Evolutionary conservation across 2,329 filamentous ascomycete species (phyloP).

Genomic region (Epichloe uncinata): DNA sequence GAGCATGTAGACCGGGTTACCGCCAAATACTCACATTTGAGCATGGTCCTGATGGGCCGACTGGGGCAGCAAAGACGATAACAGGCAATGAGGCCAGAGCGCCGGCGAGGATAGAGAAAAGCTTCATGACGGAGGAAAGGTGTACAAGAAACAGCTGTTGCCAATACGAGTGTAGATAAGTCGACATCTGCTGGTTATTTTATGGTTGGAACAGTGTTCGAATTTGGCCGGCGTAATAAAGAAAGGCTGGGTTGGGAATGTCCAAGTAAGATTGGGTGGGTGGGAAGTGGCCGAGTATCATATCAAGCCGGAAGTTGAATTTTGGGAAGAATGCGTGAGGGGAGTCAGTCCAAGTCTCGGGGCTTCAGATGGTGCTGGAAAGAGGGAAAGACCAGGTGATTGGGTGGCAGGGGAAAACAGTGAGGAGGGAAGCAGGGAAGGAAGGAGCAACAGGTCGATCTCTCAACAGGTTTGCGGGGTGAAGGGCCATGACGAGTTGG

Average conservation of each 20-base stretch:
- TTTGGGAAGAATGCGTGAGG: not conserved
- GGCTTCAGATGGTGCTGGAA: no score
- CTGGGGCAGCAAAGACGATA: constrained; percentile 12
- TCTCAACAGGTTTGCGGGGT: not conserved
- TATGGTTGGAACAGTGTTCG: not conserved
- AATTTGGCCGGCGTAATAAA: no score
- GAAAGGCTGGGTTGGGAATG: no score
- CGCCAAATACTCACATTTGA: constrained; percentile 15
- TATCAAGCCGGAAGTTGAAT: not conserved
- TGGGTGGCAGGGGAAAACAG: no score
- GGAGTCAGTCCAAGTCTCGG: not conserved
- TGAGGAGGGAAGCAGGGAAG: not conserved
- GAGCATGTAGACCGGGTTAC: not conserved
- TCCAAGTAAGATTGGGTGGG: not conserved
- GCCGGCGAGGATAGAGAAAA: not conserved
- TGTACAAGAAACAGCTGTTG: not conserved
- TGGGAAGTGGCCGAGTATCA: not conserved
- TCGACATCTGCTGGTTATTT: not conserved
- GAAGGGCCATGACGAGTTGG: not conserved
- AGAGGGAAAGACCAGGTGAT: no score
- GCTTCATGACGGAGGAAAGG: constrained; percentile 4
- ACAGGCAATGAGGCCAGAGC: constrained; percentile 8
- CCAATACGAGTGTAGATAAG: not conserved
- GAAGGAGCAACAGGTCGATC: not conserved
- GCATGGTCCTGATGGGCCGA: constrained; percentile 22